Evolutionary conservation across 169 alveolate species (phyloP).

Genomic region (Plasmodium billcollinsi): DNA sequence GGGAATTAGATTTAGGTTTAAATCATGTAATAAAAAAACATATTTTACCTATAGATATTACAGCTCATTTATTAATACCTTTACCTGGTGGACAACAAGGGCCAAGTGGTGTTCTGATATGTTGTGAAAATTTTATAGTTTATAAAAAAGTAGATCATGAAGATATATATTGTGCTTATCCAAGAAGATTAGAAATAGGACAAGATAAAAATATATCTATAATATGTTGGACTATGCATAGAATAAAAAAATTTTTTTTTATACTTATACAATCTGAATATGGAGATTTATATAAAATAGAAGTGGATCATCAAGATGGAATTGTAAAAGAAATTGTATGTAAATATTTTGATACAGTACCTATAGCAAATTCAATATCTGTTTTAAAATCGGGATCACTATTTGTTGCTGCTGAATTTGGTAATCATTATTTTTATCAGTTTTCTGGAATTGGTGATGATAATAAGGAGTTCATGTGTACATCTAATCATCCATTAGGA

Average conservation of each 20-base stretch:
- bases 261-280: constrained; percentile 95
- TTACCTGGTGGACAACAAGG: constrained; percentile 97
- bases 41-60: constrained; percentile 85
- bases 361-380: constrained; percentile 93
- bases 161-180: constrained; percentile 94
- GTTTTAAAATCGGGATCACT: constrained; percentile 96
- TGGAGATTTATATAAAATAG: constrained; percentile 96
- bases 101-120: constrained; percentile 98
- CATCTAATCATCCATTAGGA: constrained; percentile 92
- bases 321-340: constrained; percentile 89
- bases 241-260: constrained; percentile 94
- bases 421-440: constrained; percentile 94
- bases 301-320: constrained; percentile 91
- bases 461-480: constrained; percentile 89
- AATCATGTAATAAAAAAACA: constrained; percentile 97
- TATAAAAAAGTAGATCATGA: constrained; percentile 95
- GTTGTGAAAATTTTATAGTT: constrained; percentile 95
- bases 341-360: constrained; percentile 98
- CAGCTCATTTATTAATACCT: constrained; percentile 94
- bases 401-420: constrained; percentile 98
- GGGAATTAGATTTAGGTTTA: constrained; percentile 99
- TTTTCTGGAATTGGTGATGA: constrained; percentile 88
- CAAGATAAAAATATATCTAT: constrained; percentile 90
- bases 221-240: constrained; percentile 92
- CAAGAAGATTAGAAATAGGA: constrained; percentile 95